phyloP scores from a whole-genome alignment of 2,329 filamentous ascomycete species.

The Fusarium longipes region DNA sequence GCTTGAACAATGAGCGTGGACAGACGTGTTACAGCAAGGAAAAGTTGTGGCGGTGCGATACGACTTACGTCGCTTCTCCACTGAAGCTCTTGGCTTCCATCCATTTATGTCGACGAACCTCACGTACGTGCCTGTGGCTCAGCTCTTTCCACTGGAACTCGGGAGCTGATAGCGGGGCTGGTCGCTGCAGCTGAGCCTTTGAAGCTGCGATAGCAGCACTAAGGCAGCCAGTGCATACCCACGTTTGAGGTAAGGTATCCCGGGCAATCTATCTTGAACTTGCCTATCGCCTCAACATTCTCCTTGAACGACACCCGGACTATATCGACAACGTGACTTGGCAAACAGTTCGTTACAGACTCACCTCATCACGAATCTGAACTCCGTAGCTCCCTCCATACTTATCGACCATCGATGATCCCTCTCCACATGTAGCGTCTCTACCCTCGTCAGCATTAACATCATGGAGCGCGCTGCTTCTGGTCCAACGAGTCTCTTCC shows the following conservation, averaged over 20 bases:
- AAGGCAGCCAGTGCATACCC: neutral
- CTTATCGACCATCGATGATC: constrained; percentile 21
- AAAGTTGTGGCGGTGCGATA: constrained; percentile 42
- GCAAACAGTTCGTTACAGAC: constrained; percentile 9
- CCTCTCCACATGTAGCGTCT: constrained; percentile 49
- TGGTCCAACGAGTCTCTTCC: constrained; percentile 75
- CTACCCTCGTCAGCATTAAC: constrained; percentile 34
- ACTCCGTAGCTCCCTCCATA: constrained; percentile 5
- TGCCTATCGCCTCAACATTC: constrained; percentile 1
- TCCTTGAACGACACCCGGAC: constrained; percentile 33
- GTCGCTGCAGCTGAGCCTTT: constrained; percentile 31
- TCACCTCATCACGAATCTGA: neutral
- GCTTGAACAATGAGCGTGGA: constrained; percentile 33
- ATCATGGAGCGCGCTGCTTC: constrained; percentile 58
- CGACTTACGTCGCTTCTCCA: constrained; percentile 46
- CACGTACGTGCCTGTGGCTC: constrained; percentile 41
- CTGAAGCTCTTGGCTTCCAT: constrained; percentile 34
- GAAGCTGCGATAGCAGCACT: constrained; percentile 12
- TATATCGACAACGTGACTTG: constrained; percentile 28
- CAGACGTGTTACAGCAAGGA: constrained; percentile 33
- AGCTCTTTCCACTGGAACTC: constrained; percentile 19
- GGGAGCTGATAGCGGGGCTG: constrained; percentile 27
- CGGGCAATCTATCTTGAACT: neutral
- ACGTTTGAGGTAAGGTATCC: constrained; percentile 15
- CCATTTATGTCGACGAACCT: neutral